Evolutionary conservation across 768 basidiomycete species (phyloP).

Genomic region (Leccinum imitatum): DNA sequence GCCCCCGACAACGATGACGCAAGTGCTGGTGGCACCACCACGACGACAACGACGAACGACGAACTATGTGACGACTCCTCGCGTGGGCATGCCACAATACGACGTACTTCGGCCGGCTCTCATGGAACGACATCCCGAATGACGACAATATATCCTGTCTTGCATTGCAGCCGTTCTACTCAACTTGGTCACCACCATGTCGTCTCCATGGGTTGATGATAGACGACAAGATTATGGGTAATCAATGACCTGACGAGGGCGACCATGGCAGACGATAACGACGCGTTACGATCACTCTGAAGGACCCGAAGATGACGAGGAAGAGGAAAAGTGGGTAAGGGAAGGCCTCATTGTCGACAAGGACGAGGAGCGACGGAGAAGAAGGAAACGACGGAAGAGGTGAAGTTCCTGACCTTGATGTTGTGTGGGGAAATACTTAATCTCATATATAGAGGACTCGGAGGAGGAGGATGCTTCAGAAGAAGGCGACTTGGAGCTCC

Average conservation of each 20-base stretch:
- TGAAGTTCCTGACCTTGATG: conserved; percentile 31
- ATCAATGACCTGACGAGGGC: conserved; percentile 49
- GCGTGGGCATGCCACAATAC: neutral
- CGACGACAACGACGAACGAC: no score
- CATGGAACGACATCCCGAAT: neutral
- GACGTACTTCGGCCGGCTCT: neutral
- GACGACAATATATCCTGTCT: neutral
- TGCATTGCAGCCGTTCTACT: neutral
- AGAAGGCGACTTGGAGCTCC: conserved; percentile 82
- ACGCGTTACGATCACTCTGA: conserved; percentile 64
- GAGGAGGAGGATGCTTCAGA: conserved; percentile 72
- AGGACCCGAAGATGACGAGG: conserved; percentile 85
- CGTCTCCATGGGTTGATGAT: conserved; percentile 45
- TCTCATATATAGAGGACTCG: conserved; percentile 24
- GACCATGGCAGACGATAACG: conserved; percentile 43
- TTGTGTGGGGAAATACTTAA: conserved; percentile 10
- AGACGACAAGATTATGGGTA: conserved; percentile 64
- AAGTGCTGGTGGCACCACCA: conserved; percentile 17
- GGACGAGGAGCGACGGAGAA: conserved; percentile 57
- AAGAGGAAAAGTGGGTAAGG: conserved; percentile 74
- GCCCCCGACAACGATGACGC: neutral
- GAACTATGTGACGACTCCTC: neutral
- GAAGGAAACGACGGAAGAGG: conserved; percentile 66
- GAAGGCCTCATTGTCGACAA: conserved; percentile 95
- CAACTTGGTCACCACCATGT: conserved; percentile 45